Evolutionary conservation across 768 basidiomycete species (phyloP).

Genomic region (Austroboletus eburneus): DNA sequence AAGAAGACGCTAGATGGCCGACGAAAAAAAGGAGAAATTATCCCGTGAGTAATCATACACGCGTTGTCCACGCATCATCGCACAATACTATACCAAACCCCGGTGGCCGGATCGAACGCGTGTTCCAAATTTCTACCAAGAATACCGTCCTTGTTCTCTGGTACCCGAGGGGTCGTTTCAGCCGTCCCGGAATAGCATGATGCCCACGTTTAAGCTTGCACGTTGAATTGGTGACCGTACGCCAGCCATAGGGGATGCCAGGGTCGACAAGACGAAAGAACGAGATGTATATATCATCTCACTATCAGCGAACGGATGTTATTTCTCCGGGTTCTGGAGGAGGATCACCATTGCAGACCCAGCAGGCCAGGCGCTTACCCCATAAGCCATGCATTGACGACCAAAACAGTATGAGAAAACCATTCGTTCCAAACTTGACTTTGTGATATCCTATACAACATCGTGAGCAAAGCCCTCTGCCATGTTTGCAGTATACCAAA

Average conservation of each 20-base stretch:
- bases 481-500: not conserved
- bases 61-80: slow-evolving; percentile 5
- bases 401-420: not conserved
- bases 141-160: not conserved
- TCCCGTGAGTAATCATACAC: slow-evolving; percentile 12
- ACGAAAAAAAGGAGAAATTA: not conserved
- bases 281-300: not conserved
- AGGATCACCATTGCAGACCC: not conserved
- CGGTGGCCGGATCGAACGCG: slow-evolving; percentile 1
- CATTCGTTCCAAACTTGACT: not conserved
- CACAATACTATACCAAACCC: not conserved
- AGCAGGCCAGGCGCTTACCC: not conserved
- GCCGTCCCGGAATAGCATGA: not conserved
- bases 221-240: not conserved
- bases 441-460: slow-evolving; percentile 8
- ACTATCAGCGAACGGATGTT: too few species aligned
- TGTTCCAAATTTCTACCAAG: slow-evolving; percentile 12
- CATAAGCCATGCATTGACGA: not conserved
- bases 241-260: not conserved
- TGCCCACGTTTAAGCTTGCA: not conserved
- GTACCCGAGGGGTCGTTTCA: slow-evolving; percentile 5
- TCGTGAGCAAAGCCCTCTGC: not conserved
- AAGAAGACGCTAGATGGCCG: not conserved
- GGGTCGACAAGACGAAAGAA: not conserved
- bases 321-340: too few species aligned